These are phyloP conservation scores for Solanum rostratum DNA, from an alignment of 257 asterid species.

Conservation along the genomic window DNA sequence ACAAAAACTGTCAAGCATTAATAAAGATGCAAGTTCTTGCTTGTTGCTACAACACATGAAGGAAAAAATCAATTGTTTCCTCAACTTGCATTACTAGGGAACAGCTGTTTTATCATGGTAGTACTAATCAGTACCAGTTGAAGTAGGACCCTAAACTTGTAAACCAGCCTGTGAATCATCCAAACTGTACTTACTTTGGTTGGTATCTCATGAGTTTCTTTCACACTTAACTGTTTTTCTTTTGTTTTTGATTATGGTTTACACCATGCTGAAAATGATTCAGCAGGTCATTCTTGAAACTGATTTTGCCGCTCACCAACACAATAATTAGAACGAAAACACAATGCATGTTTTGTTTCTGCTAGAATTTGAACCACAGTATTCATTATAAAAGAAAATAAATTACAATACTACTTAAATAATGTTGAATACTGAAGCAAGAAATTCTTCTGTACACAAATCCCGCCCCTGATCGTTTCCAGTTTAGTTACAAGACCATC, in stretches of 20 bases:
- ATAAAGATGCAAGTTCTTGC: not conserved
- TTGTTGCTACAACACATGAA: not conserved
- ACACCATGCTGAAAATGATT: not conserved
- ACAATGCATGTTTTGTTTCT: not conserved
- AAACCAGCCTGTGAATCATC: not conserved
- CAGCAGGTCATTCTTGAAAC: not conserved
- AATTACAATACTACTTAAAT: not conserved
- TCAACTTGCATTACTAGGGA: not conserved
- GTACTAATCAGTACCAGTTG: not conserved
- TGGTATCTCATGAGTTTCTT: not conserved
- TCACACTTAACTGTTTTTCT: not conserved
- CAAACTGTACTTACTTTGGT: not conserved
- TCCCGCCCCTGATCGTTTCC: not conserved
- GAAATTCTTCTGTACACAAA: conserved; percentile 1
- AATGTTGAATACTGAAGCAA: not conserved
- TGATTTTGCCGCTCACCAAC: not conserved
- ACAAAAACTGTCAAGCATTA: not conserved
- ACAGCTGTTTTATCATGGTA: not conserved
- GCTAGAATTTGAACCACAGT: not conserved
- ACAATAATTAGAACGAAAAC: not conserved
- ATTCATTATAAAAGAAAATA: not conserved
- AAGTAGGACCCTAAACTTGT: not conserved
- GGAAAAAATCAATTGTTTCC: not conserved
- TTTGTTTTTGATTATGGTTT: not conserved
- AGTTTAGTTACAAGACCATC: not conserved